These are phyloP conservation scores for Endogone sp. DNA, from an alignment of 192 early-diverging fungal species.

Conservation along the genomic window DNA sequence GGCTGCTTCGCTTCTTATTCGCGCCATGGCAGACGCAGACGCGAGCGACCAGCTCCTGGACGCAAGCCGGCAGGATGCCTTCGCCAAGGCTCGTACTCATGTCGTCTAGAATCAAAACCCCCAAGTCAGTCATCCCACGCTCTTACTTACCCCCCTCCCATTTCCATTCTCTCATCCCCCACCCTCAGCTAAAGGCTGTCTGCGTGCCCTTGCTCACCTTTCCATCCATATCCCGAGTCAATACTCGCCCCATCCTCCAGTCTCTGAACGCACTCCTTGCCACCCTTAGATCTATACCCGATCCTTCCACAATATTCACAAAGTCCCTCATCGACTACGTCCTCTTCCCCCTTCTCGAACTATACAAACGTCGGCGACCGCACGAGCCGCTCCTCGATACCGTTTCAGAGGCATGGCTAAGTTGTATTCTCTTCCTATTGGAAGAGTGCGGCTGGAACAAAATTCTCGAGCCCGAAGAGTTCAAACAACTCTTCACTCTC, in stretches of 20 bases:
- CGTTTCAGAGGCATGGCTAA: slow-evolving; percentile 16
- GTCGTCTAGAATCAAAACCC: too few relatives aligned
- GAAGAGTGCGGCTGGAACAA: slow-evolving; percentile 3
- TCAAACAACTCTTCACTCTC: slow-evolving; percentile 16
- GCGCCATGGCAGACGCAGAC: too few relatives aligned
- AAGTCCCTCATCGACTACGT: slow-evolving; percentile 20
- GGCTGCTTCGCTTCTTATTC: too few relatives aligned
- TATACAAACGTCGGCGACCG: slow-evolving; percentile 2
- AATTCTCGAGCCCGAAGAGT: slow-evolving; percentile 4
- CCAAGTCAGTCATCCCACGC: too few relatives aligned
- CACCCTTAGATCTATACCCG: slow-evolving; percentile 7
- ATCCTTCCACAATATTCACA: slow-evolving; percentile 5
- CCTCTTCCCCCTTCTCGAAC: slow-evolving; percentile 12
- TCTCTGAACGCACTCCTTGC: neutral
- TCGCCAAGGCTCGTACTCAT: too few relatives aligned
- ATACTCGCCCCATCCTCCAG: neutral
- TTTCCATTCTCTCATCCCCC: too few relatives aligned
- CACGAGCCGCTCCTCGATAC: slow-evolving; percentile 5
- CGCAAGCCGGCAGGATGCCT: too few relatives aligned
- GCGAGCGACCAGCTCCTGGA: too few relatives aligned
- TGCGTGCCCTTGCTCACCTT: slow-evolving; percentile 11
- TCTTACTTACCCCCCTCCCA: too few relatives aligned
- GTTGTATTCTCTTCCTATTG: slow-evolving; percentile 19
- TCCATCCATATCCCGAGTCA: neutral
- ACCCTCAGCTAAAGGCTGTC: slow-evolving; percentile 19